These are phyloP conservation scores for Rubia tinctorum DNA, from an alignment of 305 asterid species.

Conservation along the genomic window DNA sequence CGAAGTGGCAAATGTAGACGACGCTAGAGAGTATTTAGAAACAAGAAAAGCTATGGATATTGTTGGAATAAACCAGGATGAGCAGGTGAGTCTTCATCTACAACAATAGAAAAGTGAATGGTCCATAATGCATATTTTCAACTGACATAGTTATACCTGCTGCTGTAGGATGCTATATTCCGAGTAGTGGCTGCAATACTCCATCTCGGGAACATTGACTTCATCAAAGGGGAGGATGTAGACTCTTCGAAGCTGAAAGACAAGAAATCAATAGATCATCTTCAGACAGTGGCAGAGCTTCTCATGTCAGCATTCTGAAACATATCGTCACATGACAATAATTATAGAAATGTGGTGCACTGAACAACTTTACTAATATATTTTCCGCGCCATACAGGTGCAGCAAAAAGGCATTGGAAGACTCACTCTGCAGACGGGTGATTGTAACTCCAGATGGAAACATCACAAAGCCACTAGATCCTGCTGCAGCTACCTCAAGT, in stretches of 20 bases:
- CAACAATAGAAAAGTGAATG: neutral
- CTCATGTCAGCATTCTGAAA: conserved; percentile 51
- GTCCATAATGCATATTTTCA: neutral
- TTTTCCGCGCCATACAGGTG: conserved; percentile 52
- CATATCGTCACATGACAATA: conserved; percentile 11
- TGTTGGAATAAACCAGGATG: conserved; percentile 86
- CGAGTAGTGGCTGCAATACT: conserved; percentile 93
- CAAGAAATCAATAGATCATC: conserved; percentile 68
- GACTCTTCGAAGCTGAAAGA: conserved; percentile 85
- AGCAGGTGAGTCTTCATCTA: conserved; percentile 45
- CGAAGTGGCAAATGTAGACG: conserved; percentile 81
- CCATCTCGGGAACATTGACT: conserved; percentile 81
- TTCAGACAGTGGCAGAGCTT: conserved; percentile 84
- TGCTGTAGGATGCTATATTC: conserved; percentile 81
- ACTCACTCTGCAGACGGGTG: conserved; percentile 86
- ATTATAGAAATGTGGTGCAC: conserved; percentile 6
- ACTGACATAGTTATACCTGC: conserved; percentile 6
- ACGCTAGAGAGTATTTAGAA: conserved; percentile 84
- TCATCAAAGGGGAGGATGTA: conserved; percentile 69
- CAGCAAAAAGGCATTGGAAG: conserved; percentile 61
- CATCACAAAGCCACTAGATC: conserved; percentile 86
- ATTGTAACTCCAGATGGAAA: conserved; percentile 95
- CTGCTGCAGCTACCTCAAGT: conserved; percentile 84
- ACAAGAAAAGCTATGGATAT: conserved; percentile 95
- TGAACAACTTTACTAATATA: conserved; percentile 6